These are phyloP conservation scores for Amanita rubescens DNA, from an alignment of 768 basidiomycete genomes.

Conservation along the genomic window DNA sequence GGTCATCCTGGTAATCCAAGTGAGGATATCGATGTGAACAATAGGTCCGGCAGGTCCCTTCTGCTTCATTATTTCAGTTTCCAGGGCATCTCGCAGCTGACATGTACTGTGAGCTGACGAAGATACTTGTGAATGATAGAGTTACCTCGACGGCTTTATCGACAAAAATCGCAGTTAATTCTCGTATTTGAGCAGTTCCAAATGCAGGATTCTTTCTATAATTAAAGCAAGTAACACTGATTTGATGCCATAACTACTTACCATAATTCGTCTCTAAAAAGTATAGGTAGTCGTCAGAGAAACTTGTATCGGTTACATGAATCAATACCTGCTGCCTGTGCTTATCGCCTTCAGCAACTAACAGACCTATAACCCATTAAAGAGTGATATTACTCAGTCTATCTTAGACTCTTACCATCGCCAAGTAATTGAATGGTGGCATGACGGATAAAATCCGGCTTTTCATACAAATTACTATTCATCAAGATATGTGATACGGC, in stretches of 20 bases:
- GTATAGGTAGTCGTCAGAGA: not conserved
- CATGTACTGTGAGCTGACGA: not conserved
- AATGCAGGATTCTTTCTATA: slow-evolving; percentile 57
- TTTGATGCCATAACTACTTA: slow-evolving; percentile 9
- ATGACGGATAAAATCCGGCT: slow-evolving; percentile 35
- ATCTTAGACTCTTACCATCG: slow-evolving; percentile 18
- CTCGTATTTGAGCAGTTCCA: slow-evolving; percentile 49
- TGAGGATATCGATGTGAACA: slow-evolving; percentile 46
- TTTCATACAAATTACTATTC: slow-evolving; percentile 49
- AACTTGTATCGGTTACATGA: no score
- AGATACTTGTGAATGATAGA: not conserved
- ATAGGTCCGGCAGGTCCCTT: slow-evolving; percentile 7
- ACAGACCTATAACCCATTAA: slow-evolving; percentile 31
- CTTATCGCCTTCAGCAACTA: slow-evolving; percentile 41
- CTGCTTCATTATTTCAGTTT: slow-evolving; percentile 23
- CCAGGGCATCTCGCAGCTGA: slow-evolving; percentile 46
- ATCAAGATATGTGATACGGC: slow-evolving; percentile 60
- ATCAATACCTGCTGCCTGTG: slow-evolving; percentile 36
- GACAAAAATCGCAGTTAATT: slow-evolving; percentile 48
- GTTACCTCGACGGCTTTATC: slow-evolving; percentile 45
- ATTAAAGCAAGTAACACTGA: not conserved
- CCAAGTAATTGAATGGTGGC: slow-evolving; percentile 37
- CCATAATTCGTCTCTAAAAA: slow-evolving; percentile 37
- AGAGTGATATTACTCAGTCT: not conserved
- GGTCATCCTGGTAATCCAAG: slow-evolving; percentile 61